Evolutionary conservation across 257 asterid genomes (phyloP).

Genomic region (Salvia hispanica): DNA sequence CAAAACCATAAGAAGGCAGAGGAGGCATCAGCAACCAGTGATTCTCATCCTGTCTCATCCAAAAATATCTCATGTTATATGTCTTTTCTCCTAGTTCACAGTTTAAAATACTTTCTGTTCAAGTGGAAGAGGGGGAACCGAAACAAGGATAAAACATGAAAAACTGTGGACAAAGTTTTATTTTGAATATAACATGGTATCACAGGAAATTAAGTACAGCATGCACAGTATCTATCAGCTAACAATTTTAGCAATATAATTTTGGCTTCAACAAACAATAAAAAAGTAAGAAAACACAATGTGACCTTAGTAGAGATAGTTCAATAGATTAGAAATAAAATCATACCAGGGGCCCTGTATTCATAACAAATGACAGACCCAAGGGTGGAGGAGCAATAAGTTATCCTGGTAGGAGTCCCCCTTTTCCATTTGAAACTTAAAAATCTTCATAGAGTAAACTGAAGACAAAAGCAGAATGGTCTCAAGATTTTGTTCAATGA

Average conservation of each 20-base stretch:
- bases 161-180: not conserved
- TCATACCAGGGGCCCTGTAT: not conserved
- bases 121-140: not conserved
- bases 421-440: constrained; percentile 15
- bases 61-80: constrained; percentile 23
- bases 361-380: not conserved
- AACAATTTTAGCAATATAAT: not conserved
- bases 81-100: constrained; percentile 10
- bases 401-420: constrained; percentile 9
- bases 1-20: constrained; percentile 89
- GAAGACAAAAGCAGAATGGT: constrained; percentile 12
- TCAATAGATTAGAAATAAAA: not conserved
- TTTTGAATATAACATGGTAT: not conserved
- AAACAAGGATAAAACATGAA: not conserved
- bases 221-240: not conserved
- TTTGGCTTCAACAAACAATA: constrained; percentile 1
- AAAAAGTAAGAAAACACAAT: not conserved
- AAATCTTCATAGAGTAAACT: constrained; percentile 2
- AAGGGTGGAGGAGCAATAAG: constrained; percentile 15
- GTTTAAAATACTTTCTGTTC: not conserved
- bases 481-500: constrained; percentile 6
- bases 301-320: constrained; percentile 3
- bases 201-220: not conserved
- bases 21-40: constrained; percentile 95
- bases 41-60: constrained; percentile 64